phyloP scores from a whole-genome alignment of 2,329 filamentous ascomycete species.

The Keithomyces neogunnii region DNA sequence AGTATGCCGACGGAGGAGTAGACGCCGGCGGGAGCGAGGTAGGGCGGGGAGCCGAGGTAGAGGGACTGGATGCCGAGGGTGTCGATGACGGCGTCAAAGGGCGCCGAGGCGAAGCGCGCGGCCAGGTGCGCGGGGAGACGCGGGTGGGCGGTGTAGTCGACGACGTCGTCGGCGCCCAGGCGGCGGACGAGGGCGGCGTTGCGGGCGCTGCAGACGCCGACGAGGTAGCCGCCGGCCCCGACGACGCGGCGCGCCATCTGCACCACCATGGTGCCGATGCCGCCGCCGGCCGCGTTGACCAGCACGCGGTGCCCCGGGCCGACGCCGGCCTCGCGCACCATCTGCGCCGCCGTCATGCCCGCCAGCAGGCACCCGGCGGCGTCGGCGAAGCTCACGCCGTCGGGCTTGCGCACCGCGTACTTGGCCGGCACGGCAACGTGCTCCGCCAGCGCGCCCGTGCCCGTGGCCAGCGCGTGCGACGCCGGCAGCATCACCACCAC shows the following conservation, averaged over 20 bases:
- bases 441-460: conserved; percentile 31
- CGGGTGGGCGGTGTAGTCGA: conserved; percentile 31
- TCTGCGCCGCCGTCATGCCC: conserved; percentile 29
- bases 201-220: conserved; percentile 37
- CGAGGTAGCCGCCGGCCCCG: conserved; percentile 31
- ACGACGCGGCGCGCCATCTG: conserved; percentile 34
- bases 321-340: conserved; percentile 28
- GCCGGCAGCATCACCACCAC: conserved; percentile 32
- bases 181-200: conserved; percentile 36
- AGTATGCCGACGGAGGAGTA: conserved; percentile 35
- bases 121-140: conserved; percentile 27
- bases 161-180: conserved; percentile 38
- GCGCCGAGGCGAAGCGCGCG: conserved; percentile 17
- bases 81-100: conserved; percentile 39
- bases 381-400: conserved; percentile 19
- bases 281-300: conserved; percentile 43
- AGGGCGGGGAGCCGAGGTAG: conserved; percentile 29
- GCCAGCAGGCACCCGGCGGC: conserved; percentile 30
- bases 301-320: conserved; percentile 32
- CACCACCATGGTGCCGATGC: conserved; percentile 36
- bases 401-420: conserved; percentile 24
- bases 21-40: conserved; percentile 26
- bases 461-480: conserved; percentile 21
- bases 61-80: conserved; percentile 39
- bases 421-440: conserved; percentile 26